A percentile compares a stretch with the other conserved stretches of the same genome.
Evolutionary conservation across 768 basidiomycete species (phyloP).

Genomic region (Pulveroboletus sp.): DNA sequence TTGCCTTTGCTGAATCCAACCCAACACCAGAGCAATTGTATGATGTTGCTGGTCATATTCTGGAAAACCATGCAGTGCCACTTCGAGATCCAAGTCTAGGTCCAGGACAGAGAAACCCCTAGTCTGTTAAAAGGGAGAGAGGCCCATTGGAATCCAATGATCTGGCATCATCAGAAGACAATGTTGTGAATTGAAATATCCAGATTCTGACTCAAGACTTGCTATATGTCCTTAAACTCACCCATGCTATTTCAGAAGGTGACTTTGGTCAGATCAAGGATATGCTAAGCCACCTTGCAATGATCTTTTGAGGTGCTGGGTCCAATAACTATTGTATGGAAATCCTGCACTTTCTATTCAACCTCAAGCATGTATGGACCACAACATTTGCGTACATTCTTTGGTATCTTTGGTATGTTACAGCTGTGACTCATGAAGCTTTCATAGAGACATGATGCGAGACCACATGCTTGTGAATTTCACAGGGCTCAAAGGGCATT

Average conservation of each 20-base stretch:
- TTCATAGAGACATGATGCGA: constrained; percentile 31
- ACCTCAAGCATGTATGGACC: constrained; percentile 33
- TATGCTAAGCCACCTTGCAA: constrained; percentile 13
- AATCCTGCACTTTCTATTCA: constrained; percentile 18
- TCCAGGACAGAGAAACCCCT: no score
- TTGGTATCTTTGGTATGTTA: no score
- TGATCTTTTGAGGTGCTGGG: constrained; percentile 18
- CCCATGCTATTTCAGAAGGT: constrained; percentile 23
- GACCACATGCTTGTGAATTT: constrained; percentile 36
- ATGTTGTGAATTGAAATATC: constrained; percentile 25
- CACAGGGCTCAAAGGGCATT: constrained; percentile 31
- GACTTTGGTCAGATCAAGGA: constrained; percentile 35
- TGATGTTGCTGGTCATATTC: constrained; percentile 17
- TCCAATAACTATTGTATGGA: constrained; percentile 20
- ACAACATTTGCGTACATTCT: constrained; percentile 25
- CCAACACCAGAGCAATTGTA: constrained; percentile 18
- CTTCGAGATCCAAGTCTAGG: neutral
- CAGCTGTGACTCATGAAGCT: no score
- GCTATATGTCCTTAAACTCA: constrained; percentile 29
- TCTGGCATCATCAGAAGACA: constrained; percentile 1
- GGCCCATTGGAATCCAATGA: neutral
- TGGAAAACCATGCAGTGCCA: constrained; percentile 14
- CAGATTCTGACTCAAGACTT: constrained; percentile 29
- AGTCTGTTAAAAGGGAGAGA: no score
- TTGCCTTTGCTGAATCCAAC: constrained; percentile 21